Base-by-base conservation (phyloP, 306 rosid genomes). In the Ammopiptanthus mongolicus region DNA sequence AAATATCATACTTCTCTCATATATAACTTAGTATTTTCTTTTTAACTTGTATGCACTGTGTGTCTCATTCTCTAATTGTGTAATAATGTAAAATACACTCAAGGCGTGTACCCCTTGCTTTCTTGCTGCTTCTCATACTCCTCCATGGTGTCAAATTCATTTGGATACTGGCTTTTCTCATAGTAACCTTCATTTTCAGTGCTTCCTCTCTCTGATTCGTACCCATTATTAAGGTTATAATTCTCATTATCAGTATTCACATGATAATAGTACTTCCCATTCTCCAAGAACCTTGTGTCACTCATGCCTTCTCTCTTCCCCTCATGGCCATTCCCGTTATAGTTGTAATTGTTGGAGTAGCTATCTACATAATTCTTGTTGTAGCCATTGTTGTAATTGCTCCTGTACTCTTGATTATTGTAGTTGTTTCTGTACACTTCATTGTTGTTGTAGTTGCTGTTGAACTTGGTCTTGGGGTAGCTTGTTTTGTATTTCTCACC, bases 81-180 rank as follows among this genome's bases (percentile, higher is more conserved):
- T 23, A 10, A 57, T 4, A 31, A 42, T 1, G 63, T 5, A 33
- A 55, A 70, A 7, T 55, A 47, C 17, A 56, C 60, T 84, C 74
- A 84, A 25, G 97, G 97, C 8, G 36, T 77, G 69, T 85, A 85
- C 21, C 80, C 83, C 78, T 88, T 86, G 47, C 76, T 78, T 84
- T 71, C 82, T 68, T 86, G 86, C 81, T 86, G 87, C 82, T 73
- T 92, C 56, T 90, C 92, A 53, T 82, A 92, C 85, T 93, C 97
- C 69, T 88, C 97, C 96, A 89, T 91, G 42, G 93, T 79, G 73
- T 91, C 78, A 69, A 85, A 87, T 80, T 84, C 92, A 61, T 87
- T 85, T 3, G 83, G 86, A 28, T 81, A 67, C 77, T 75, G 62
- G 18, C 37, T 77, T 18, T 69, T 78, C 21, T 76, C 77, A 41